Evolutionary conservation across 768 basidiomycete species (phyloP).

Genomic region (Pholiota molesta): DNA sequence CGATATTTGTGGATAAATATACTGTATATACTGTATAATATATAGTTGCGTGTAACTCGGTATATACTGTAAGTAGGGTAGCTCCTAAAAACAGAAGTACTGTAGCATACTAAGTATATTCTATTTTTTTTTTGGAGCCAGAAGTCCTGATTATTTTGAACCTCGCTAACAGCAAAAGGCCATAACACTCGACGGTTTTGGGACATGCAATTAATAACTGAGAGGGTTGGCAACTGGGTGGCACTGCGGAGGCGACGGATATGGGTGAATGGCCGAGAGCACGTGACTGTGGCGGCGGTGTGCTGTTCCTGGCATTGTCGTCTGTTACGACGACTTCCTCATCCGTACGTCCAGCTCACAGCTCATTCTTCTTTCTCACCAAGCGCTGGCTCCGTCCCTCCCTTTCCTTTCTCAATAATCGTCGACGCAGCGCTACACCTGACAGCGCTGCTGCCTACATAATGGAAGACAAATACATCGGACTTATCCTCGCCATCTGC

Average conservation of each 20-base stretch:
- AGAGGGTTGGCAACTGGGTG: too few species aligned
- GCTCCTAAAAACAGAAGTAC: too few species aligned
- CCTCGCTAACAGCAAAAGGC: too few species aligned
- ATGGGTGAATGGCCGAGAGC: background rate
- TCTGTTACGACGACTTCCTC: background rate
- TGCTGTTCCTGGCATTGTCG: background rate
- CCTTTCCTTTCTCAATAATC: background rate
- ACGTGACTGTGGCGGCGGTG: background rate
- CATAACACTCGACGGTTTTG: too few species aligned
- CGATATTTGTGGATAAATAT: too few species aligned
- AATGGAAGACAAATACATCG: conserved; percentile 92
- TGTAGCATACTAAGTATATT: too few species aligned
- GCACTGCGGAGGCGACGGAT: background rate
- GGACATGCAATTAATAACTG: too few species aligned
- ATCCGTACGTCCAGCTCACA: background rate
- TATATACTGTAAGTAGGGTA: too few species aligned
- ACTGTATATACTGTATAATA: too few species aligned
- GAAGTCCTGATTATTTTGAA: too few species aligned
- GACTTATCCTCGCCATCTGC: conserved; percentile 84
- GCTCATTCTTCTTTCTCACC: background rate
- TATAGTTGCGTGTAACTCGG: too few species aligned
- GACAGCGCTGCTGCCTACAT: background rate
- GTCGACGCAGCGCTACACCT: background rate
- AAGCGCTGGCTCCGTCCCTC: background rate
- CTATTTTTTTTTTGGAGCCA: too few species aligned